Conservation (phyloP, 2,329 filamentous ascomycete genomes). For the Colletotrichum sidae region DNA sequence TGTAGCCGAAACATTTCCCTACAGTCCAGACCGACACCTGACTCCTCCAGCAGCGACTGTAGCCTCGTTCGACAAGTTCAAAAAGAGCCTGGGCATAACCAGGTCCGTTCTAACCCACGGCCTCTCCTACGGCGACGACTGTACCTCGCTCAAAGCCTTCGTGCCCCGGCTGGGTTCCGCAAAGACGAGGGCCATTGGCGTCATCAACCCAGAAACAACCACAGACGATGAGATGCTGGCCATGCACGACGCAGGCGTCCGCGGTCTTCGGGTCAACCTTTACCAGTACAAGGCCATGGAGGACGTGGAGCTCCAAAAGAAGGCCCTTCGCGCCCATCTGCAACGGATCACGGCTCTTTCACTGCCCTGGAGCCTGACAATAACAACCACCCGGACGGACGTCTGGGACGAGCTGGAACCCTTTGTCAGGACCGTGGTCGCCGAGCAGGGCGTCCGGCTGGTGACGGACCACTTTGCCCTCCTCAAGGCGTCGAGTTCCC, state of each 20-base stretch:
- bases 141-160: constrained; percentile 47
- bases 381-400: constrained; percentile 46
- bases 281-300: constrained; percentile 51
- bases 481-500: constrained; percentile 49
- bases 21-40: constrained; percentile 23
- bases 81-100: constrained; percentile 41
- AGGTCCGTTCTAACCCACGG: constrained; percentile 51
- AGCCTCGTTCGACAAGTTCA: constrained; percentile 36
- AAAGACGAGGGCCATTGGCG: constrained; percentile 45
- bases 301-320: constrained; percentile 48
- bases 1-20: constrained; percentile 25
- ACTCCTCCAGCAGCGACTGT: constrained; percentile 28
- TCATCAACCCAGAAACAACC: constrained; percentile 44
- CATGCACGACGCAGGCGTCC: constrained; percentile 45
- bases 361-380: constrained; percentile 45
- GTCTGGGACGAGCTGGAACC: constrained; percentile 43
- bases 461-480: constrained; percentile 53
- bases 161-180: constrained; percentile 42
- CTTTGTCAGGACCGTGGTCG: constrained; percentile 41
- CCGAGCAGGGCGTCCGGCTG: constrained; percentile 39
- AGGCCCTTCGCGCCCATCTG: constrained; percentile 45
- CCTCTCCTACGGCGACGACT: constrained; percentile 51
- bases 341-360: constrained; percentile 38
- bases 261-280: constrained; percentile 50
- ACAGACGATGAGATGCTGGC: constrained; percentile 40